A percentile compares a stretch with the other conserved stretches of the same genome.
Evolutionary conservation across 345 rosid species (phyloP).

Genomic region (Eucalyptus caleyi): DNA sequence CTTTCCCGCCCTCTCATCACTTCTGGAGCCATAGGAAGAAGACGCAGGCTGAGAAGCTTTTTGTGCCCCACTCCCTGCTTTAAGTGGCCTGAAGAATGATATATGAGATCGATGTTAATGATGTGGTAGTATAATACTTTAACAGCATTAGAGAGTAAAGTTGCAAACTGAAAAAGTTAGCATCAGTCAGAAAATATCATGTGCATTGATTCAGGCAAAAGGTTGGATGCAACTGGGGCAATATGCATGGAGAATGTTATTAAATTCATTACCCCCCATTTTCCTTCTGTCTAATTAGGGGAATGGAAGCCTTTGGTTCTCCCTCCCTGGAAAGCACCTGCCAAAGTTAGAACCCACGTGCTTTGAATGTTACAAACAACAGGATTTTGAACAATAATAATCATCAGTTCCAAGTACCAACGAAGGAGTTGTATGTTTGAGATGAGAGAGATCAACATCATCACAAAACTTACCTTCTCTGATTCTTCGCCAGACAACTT

Average conservation of each 20-base stretch:
- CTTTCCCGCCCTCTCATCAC: slow-evolving; percentile 12
- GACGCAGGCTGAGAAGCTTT: slow-evolving; percentile 32
- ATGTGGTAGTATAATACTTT: background rate
- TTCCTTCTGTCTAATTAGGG: slow-evolving; percentile 34
- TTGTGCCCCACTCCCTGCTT: slow-evolving; percentile 13
- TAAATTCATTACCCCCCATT: slow-evolving; percentile 49
- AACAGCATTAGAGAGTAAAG: background rate
- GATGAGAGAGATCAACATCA: slow-evolving; percentile 7
- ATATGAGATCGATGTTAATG: background rate
- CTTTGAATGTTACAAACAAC: background rate
- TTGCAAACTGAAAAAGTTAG: background rate
- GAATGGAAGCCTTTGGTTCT: slow-evolving; percentile 21
- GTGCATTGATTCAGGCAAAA: background rate
- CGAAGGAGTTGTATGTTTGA: slow-evolving; percentile 22
- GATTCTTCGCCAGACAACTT: slow-evolving; percentile 11
- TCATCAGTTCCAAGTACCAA: background rate
- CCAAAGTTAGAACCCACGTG: background rate
- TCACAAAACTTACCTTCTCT: background rate
- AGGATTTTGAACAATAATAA: background rate
- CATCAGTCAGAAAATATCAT: background rate
- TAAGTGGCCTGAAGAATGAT: background rate
- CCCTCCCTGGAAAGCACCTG: slow-evolving; percentile 31
- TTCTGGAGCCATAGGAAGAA: slow-evolving; percentile 27
- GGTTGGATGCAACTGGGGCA: background rate
- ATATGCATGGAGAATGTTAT: background rate